Conservation (phyloP, 164 flowering plant species). For the Sextonia rubra region DNA sequence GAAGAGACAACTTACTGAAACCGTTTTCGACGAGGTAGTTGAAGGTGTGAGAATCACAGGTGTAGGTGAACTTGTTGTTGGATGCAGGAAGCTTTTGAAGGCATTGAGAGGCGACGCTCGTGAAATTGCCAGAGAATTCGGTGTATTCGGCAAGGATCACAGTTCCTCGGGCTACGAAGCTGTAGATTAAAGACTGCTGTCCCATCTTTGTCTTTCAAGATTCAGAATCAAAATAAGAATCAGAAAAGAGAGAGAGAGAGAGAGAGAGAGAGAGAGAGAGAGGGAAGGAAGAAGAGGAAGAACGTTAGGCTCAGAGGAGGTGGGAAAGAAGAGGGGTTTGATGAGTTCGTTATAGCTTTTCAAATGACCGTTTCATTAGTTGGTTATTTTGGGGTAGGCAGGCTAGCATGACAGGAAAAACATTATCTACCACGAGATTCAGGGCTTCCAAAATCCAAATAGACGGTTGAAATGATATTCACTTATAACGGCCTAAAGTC, state of each 20-base stretch:
- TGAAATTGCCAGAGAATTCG: slow-evolving; percentile 23
- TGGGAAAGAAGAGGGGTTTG: no score
- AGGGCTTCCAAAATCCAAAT: no score
- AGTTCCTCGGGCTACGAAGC: slow-evolving; percentile 24
- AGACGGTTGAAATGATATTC: no score
- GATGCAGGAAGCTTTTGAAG: slow-evolving; percentile 22
- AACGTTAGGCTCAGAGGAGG: not conserved
- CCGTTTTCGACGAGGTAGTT: slow-evolving; percentile 25
- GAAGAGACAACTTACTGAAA: slow-evolving; percentile 13
- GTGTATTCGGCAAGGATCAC: slow-evolving; percentile 23
- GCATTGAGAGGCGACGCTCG: slow-evolving; percentile 21
- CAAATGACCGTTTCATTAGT: no score
- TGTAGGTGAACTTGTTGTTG: slow-evolving; percentile 28
- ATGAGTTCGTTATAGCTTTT: no score
- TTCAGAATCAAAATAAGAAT: not conserved
- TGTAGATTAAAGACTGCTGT: slow-evolving; percentile 23
- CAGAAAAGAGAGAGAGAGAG: not conserved
- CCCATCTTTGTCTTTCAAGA: slow-evolving; percentile 11
- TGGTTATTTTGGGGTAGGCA: no score
- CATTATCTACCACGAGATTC: no score
- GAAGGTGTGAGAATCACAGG: slow-evolving; percentile 23
- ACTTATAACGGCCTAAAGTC: no score
- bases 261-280: no score
- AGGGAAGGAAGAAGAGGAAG: not conserved
- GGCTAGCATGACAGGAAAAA: no score